Percentiles rank a stretch among this genome's conserved stretches.
These are phyloP conservation scores for Trichosporon asahii DNA, from an alignment of 1,284 basidiomycete genomes.

Conservation along the genomic window DNA sequence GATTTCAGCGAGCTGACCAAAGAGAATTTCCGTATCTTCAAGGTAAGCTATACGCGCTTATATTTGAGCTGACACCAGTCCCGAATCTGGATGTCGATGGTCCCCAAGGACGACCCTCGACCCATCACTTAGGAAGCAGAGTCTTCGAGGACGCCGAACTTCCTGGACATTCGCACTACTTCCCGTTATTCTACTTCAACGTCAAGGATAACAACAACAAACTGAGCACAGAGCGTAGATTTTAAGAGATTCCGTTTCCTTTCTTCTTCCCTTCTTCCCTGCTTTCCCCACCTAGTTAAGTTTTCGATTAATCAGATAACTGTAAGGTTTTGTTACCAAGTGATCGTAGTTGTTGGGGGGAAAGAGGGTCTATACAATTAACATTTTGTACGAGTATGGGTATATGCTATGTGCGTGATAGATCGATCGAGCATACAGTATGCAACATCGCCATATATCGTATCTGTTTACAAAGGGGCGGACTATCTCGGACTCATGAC, in stretches of 20 bases:
- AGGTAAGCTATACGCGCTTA: slow-evolving; percentile 23
- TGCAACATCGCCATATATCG: neutral
- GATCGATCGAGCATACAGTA: neutral
- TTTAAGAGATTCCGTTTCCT: slow-evolving; percentile 17
- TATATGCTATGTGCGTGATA: slow-evolving; percentile 7
- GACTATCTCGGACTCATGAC: neutral
- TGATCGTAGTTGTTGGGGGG: neutral
- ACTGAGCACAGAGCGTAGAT: slow-evolving; percentile 22
- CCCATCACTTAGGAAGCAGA: neutral
- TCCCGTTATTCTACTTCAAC: neutral
- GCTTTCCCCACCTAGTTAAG: neutral
- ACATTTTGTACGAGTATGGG: slow-evolving; percentile 7
- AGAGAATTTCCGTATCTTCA: slow-evolving; percentile 51
- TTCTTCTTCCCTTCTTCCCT: neutral
- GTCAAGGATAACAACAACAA: neutral
- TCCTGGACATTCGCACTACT: neutral
- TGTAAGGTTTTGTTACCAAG: slow-evolving; percentile 3
- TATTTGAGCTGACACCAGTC: slow-evolving; percentile 24
- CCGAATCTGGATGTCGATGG: slow-evolving; percentile 50
- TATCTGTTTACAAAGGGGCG: neutral
- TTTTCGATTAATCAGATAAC: neutral
- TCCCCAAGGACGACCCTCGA: slow-evolving; percentile 39
- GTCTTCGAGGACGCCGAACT: neutral
- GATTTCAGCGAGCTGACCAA: slow-evolving; percentile 84
- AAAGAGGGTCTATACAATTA: slow-evolving; percentile 7